Base-by-base conservation (phyloP, 805 yeast species). In the Saturnispora kantuleensis region DNA sequence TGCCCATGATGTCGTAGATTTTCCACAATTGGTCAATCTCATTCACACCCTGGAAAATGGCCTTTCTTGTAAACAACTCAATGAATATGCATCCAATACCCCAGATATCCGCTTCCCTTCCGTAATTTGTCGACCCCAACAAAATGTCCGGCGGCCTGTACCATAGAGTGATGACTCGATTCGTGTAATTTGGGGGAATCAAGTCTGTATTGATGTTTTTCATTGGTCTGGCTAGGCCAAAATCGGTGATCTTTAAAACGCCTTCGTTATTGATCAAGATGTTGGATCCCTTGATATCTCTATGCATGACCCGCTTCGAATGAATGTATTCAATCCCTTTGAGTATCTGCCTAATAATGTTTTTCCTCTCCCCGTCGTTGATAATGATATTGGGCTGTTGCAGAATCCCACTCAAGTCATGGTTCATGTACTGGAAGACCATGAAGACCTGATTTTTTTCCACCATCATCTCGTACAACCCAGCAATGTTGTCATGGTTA, bases 111-210 rank as follows among this genome's bases (percentile, higher is more conserved):
- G 93, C 93, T 54, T 85, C 96, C 35, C 87, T 66, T 0, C 89
- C 93, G 63, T 93, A 93, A 47, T 79, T 81, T 0, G 97, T 89
- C 0, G 95, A 79, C 1, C 98, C 98, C 47, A 93, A 63, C 33
- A 93, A 66, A 30, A 93, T 70, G 61, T 90, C 98, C 0, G 97
- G 97, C 1, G 98, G 98, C 47, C 98, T 74, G 61, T 93, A 90
- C 98, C 98, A 93, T 33, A 93, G 67, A 0, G 98, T 93, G 44
- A 93, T 93, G 35, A 93, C 97, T 45, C 98, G 67, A 60, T 93
- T 93, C 2, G 98, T 90, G 63, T 90, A 90, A 54, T 88, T 93
- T 3, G 85, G 84, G 16, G 74, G 68, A 39, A 74, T 75, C 8
- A 71, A 69, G 3, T 65, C 59, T 49, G 66, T 67, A 31, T 74